Evolutionary conservation across 805 yeast genomes (phyloP).

Genomic region (Lipomyces lipofer): DNA sequence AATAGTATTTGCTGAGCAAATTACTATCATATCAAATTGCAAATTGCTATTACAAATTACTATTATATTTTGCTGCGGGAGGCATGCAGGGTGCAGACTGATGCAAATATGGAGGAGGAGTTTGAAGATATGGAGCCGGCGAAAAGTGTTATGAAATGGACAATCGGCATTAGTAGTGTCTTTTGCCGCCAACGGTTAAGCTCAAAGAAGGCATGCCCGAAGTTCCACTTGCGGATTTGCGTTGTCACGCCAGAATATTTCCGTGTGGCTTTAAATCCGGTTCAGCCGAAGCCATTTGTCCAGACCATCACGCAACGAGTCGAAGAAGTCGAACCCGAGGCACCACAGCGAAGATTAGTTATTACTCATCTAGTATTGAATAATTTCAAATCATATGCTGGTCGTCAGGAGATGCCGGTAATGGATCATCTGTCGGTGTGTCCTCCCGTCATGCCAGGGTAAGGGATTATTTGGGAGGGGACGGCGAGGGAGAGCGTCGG

Average conservation of each 20-base stretch:
- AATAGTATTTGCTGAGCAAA: too few relatives aligned
- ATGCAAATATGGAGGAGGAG: background rate
- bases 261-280: background rate
- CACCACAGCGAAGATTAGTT: constrained; percentile 54
- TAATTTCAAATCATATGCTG: constrained; percentile 95
- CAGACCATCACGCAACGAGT: background rate
- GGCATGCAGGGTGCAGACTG: background rate
- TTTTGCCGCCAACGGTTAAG: too few relatives aligned
- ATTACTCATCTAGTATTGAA: constrained; percentile 71
- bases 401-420: constrained; percentile 82
- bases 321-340: constrained; percentile 6
- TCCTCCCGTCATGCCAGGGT: too few relatives aligned
- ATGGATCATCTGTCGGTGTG: too few relatives aligned
- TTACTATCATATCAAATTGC: background rate
- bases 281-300: background rate
- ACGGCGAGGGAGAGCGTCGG: too few relatives aligned
- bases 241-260: background rate
- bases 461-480: too few relatives aligned
- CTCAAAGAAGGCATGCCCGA: too few relatives aligned
- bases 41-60: background rate
- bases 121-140: background rate
- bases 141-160: background rate
- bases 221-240: too few relatives aligned
- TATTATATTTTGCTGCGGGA: background rate
- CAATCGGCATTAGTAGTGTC: too few relatives aligned